Percentiles rank a stretch among this genome's conserved stretches.
phyloP scores from a whole-genome alignment of 257 asterid species.

The Jasminum sambac region DNA sequence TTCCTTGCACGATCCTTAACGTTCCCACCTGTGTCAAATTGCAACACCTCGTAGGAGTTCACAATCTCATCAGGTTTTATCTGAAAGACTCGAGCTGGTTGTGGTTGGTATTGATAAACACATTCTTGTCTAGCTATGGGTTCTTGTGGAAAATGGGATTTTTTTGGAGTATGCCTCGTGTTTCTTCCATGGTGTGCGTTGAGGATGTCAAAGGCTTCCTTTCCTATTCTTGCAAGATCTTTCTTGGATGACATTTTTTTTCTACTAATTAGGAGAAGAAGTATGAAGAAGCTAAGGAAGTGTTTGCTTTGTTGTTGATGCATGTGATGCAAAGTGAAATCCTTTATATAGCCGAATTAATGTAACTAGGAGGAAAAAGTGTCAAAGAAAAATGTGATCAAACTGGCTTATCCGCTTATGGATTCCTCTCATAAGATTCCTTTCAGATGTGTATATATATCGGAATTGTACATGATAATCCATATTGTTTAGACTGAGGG shows the following conservation, averaged over 20 bases:
- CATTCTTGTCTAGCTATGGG: slow-evolving; percentile 2
- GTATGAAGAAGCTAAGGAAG: slow-evolving; percentile 4
- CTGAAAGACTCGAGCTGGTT: slow-evolving; percentile 26
- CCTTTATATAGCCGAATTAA: slow-evolving; percentile 31
- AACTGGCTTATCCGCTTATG: no score
- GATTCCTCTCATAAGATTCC: no score
- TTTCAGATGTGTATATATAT: no score
- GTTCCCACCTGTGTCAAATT: slow-evolving; percentile 21
- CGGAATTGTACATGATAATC: no score
- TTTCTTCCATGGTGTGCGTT: slow-evolving; percentile 28
- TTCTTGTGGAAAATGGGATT: slow-evolving; percentile 9
- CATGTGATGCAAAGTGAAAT: background rate
- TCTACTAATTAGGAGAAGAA: background rate
- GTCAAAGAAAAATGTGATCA: no score
- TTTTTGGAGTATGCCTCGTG: slow-evolving; percentile 10
- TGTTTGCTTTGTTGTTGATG: slow-evolving; percentile 20
- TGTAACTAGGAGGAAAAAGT: no score
- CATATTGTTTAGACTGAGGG: no score
- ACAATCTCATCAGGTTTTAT: slow-evolving; percentile 31
- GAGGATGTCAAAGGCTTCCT: background rate
- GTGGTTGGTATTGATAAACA: slow-evolving; percentile 36
- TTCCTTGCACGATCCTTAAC: slow-evolving; percentile 30
- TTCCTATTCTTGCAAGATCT: slow-evolving; percentile 34
- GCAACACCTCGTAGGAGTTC: slow-evolving; percentile 26
- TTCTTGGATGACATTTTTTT: slow-evolving; percentile 39